Base-by-base conservation (phyloP, 2,329 filamentous ascomycete genomes). In the Cladosporium sp. region DNA sequence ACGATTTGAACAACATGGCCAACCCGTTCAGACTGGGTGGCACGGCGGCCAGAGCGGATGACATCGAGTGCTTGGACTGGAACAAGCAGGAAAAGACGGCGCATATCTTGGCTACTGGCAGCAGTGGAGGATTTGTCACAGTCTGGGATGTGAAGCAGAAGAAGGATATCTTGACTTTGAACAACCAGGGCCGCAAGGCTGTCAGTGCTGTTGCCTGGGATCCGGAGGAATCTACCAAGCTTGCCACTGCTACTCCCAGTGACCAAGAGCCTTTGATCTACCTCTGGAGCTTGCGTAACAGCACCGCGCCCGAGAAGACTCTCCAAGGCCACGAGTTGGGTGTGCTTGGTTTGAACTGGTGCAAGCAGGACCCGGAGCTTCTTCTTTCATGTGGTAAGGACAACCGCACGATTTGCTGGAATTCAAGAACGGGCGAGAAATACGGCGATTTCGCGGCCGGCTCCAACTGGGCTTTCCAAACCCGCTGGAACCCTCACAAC, bases 381-480 rank as follows among this genome's bases (percentile, higher is more conserved):
- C 73, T 98, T 43, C 78, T 98, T 18, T 98, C 93, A 2, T 94
- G 86, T 58, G 94, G 93, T 59, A 97, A 97, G 72, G 93, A 98
- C 70, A 97, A 97, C 66, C 83, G 88, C 60, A 96, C 91, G 2
- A 80, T 98, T 53, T 84, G 93, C 54, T 98, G 94, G 93, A 97
- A 97, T 69, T 89, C 93, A 1, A 87, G 93, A 63, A 95, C 86
- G 2, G 92, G 92, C 47, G 83, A 93, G 65, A 78, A 81, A 11
- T 86, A 90, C 56, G 93, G 94, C 57, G 92, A 97, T 70, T 92
- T 97, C 64, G 91, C 92, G 4, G 89, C 96, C 62, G 91, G 95
- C 48, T 96, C 92, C n/a, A 98, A 97, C 70, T 98, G 93, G 92
- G 95, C 91, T 5, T 98, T 98, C 75, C 84, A 92, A 66, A 95